Conservation (phyloP, 768 basidiomycete species). For the Strobilomyces confusus region DNA sequence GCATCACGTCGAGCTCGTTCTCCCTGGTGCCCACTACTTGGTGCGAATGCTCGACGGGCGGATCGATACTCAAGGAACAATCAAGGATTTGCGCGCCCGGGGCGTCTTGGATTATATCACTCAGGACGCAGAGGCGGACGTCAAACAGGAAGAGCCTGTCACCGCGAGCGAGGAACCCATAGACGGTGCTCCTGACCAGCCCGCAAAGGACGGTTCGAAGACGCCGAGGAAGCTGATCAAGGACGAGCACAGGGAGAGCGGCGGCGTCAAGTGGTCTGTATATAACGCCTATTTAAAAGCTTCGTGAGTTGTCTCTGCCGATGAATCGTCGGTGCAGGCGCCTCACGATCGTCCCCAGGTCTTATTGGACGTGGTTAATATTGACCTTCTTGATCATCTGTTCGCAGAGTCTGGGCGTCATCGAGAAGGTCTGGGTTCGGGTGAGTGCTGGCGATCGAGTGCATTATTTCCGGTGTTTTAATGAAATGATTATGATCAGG, state of each 20-base stretch:
- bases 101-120: slow-evolving; percentile 62
- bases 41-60: slow-evolving; percentile 80
- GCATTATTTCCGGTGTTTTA: neutral
- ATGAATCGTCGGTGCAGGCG: neutral
- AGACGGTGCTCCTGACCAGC: slow-evolving; percentile 1
- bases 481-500: slow-evolving; percentile 10
- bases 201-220: slow-evolving; percentile 32
- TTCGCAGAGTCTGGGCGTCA: slow-evolving; percentile 25
- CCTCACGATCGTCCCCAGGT: slow-evolving; percentile 13
- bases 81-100: slow-evolving; percentile 56
- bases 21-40: slow-evolving; percentile 68
- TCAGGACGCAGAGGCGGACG: slow-evolving; percentile 46
- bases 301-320: slow-evolving; percentile 39
- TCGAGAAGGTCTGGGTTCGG: slow-evolving; percentile 31
- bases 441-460: slow-evolving; percentile 8
- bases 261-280: slow-evolving; percentile 76
- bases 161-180: slow-evolving; percentile 8
- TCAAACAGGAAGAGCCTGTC: slow-evolving; percentile 41
- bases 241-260: slow-evolving; percentile 77
- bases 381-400: slow-evolving; percentile 20
- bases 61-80: slow-evolving; percentile 68
- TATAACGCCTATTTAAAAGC: slow-evolving; percentile 68
- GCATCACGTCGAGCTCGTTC: slow-evolving; percentile 80
- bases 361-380: slow-evolving; percentile 30
- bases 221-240: slow-evolving; percentile 72